A percentile compares a stretch with the other conserved stretches of the same genome.
These are phyloP conservation scores for Boletus edulis DNA, from an alignment of 768 basidiomycete genomes.

Conservation along the genomic window DNA sequence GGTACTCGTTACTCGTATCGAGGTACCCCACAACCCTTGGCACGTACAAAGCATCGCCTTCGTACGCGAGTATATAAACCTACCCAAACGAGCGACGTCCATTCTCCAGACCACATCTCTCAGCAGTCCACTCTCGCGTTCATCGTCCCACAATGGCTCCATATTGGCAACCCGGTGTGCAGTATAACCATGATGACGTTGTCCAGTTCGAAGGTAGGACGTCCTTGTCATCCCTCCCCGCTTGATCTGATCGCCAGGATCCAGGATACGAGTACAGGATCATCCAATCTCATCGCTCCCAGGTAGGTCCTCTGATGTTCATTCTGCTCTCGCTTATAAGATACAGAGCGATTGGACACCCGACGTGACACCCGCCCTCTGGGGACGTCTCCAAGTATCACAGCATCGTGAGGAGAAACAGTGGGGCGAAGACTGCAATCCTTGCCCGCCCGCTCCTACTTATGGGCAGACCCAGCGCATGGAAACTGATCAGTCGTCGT, in stretches of 20 bases:
- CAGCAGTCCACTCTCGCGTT: conserved; percentile 2
- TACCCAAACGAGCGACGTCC: not conserved
- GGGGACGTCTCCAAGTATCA: conserved; percentile 49
- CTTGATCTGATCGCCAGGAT: conserved; percentile 11
- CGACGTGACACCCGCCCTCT: conserved; percentile 57
- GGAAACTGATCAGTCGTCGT: conserved; percentile 20
- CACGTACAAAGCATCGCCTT: conserved; percentile 5
- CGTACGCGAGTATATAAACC: conserved; percentile 20
- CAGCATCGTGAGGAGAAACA: conserved; percentile 14
- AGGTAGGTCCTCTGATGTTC: conserved; percentile 39
- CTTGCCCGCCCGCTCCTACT: not conserved
- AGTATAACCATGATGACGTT: conserved; percentile 52
- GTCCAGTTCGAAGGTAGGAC: conserved; percentile 55
- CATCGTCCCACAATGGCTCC: conserved; percentile 35
- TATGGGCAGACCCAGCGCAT: conserved; percentile 28
- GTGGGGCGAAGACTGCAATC: conserved; percentile 18
- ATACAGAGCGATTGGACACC: conserved; percentile 69
- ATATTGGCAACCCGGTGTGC: conserved; percentile 61
- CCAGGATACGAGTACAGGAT: conserved; percentile 58
- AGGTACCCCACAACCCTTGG: not conserved
- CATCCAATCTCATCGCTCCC: conserved; percentile 69
- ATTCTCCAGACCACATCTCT: conserved; percentile 2
- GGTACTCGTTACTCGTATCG: not conserved
- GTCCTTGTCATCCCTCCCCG: not conserved
- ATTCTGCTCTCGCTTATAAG: conserved; percentile 3